Conservation (phyloP, 2,329 filamentous ascomycete genomes). For the Apiospora pterosperma region DNA sequence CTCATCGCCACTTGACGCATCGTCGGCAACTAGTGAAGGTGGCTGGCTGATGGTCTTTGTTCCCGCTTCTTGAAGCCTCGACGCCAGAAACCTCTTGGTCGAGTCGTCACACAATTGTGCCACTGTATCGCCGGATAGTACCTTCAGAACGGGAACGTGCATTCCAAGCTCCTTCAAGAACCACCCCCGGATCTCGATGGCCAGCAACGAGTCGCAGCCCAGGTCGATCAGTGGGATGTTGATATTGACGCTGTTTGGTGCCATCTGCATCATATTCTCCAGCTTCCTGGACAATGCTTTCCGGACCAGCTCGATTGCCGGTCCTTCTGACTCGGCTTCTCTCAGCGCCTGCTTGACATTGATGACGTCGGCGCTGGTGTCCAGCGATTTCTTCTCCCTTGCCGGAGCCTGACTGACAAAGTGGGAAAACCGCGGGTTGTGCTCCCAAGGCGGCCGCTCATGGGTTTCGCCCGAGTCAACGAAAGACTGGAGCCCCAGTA, state of each 20-base stretch:
- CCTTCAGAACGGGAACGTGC: slow-evolving; percentile 28
- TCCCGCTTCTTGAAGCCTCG: too few relatives aligned
- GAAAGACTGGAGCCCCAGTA: neutral
- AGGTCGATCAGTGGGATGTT: slow-evolving; percentile 31
- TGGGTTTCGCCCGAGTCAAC: neutral
- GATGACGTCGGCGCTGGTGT: neutral
- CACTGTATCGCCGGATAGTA: slow-evolving; percentile 23
- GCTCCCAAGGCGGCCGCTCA: neutral
- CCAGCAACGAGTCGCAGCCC: slow-evolving; percentile 38
- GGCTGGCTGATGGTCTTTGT: too few relatives aligned
- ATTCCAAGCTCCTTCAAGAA: slow-evolving; percentile 27
- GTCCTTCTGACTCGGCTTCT: too few relatives aligned
- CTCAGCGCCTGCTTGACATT: neutral
- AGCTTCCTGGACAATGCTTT: slow-evolving; percentile 26
- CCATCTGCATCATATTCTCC: slow-evolving; percentile 27
- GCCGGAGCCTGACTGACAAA: neutral
- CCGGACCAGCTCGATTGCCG: slow-evolving; percentile 17
- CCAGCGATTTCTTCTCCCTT: neutral
- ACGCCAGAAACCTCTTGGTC: neutral
- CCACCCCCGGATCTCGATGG: slow-evolving; percentile 37
- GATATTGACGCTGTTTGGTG: slow-evolving; percentile 21
- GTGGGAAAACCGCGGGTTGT: neutral
- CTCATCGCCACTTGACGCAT: too few relatives aligned
- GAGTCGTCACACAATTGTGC: neutral
- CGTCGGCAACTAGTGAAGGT: too few relatives aligned